These are phyloP conservation scores for Eucalyptus marginata DNA, from an alignment of 345 rosid genomes.

Conservation along the genomic window DNA sequence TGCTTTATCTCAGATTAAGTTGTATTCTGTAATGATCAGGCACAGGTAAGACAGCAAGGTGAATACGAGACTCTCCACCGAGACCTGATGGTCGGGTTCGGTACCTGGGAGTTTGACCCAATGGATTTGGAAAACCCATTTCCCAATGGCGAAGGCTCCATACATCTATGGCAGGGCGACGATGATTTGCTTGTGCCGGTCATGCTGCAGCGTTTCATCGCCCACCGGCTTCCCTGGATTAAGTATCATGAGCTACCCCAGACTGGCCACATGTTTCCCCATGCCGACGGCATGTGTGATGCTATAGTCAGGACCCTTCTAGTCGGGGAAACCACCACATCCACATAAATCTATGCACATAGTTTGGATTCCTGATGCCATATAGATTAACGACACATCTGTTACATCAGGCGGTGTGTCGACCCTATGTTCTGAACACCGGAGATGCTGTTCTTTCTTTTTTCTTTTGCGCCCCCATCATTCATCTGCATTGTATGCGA, in stretches of 20 bases:
- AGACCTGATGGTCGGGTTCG: slow-evolving; percentile 36
- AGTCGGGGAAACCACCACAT: background rate
- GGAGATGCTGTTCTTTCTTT: background rate
- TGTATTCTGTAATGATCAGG: background rate
- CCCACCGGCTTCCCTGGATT: slow-evolving; percentile 44
- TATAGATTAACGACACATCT: background rate
- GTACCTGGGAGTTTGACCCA: slow-evolving; percentile 53
- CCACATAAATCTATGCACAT: background rate
- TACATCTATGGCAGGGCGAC: slow-evolving; percentile 60
- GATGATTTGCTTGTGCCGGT: slow-evolving; percentile 39
- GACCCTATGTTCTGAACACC: background rate
- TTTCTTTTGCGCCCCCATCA: background rate
- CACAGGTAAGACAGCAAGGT: slow-evolving; percentile 43
- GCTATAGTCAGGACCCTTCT: slow-evolving; percentile 27
- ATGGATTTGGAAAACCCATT: slow-evolving; percentile 34
- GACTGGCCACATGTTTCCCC: slow-evolving; percentile 47
- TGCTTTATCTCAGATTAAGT: background rate
- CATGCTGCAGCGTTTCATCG: slow-evolving; percentile 39
- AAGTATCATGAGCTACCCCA: slow-evolving; percentile 44
- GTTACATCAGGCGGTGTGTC: background rate
- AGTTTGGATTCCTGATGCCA: background rate
- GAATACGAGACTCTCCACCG: slow-evolving; percentile 32
- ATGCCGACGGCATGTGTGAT: slow-evolving; percentile 23
- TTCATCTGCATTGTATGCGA: background rate
- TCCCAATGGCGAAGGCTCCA: slow-evolving; percentile 28